Evolutionary conservation across 495 filamentous ascomycete genomes (phyloP).

Genomic region (Penicillium canescens): DNA sequence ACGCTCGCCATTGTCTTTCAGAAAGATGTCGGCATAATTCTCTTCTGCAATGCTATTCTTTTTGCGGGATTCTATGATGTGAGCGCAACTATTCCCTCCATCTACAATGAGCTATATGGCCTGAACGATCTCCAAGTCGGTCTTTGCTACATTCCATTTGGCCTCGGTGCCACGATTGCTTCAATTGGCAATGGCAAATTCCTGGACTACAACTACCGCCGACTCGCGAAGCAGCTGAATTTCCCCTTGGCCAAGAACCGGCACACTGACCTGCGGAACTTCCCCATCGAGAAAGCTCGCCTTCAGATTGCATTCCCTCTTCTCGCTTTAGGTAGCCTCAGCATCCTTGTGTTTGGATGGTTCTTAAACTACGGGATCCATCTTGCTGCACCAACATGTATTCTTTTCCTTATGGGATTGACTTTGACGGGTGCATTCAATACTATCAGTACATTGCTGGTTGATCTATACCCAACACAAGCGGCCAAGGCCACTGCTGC

Average conservation of each 20-base stretch:
- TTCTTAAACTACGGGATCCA: slow-evolving; percentile 35
- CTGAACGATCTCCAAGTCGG: slow-evolving; percentile 52
- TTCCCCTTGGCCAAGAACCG: slow-evolving; percentile 52
- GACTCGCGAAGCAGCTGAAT: slow-evolving; percentile 35
- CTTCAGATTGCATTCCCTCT: slow-evolving; percentile 50
- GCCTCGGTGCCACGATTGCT: slow-evolving; percentile 68
- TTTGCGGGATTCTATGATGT: slow-evolving; percentile 44
- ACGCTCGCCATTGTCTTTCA: slow-evolving; percentile 65
- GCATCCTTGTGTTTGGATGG: slow-evolving; percentile 43
- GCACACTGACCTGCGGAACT: slow-evolving; percentile 52
- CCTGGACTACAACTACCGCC: slow-evolving; percentile 50
- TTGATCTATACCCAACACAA: slow-evolving; percentile 63
- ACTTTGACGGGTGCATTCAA: slow-evolving; percentile 58
- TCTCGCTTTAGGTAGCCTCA: slow-evolving; percentile 37
- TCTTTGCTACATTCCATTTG: slow-evolving; percentile 49
- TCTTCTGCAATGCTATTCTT: slow-evolving; percentile 47
- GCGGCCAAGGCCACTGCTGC: slow-evolving; percentile 68
- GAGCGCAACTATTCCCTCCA: slow-evolving; percentile 41
- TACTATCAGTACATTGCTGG: slow-evolving; percentile 58
- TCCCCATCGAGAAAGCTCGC: slow-evolving; percentile 66
- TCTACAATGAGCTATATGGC: slow-evolving; percentile 42
- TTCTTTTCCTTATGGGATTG: slow-evolving; percentile 62
- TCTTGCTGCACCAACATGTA: slow-evolving; percentile 46
- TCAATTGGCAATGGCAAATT: slow-evolving; percentile 88
- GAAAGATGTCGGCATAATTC: slow-evolving; percentile 44